Base-by-base conservation (phyloP, 2,329 filamentous ascomycete genomes). In the Chaetothyriales sp. region DNA sequence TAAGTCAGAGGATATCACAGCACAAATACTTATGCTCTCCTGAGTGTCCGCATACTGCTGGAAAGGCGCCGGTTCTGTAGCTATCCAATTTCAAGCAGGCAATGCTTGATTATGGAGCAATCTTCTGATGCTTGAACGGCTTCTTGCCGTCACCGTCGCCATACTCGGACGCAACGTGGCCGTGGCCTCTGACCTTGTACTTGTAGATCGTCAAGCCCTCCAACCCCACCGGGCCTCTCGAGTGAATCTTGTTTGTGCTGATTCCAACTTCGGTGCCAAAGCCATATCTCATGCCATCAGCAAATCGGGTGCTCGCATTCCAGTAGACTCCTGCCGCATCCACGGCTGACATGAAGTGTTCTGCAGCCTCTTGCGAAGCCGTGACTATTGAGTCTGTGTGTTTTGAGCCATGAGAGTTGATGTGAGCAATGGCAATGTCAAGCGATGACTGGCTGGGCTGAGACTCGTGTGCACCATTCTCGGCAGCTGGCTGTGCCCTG, bases 181-280 rank as follows among this genome's bases (percentile, higher is more conserved):
- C 92, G 53, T 78, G 73, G 0, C 90, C 92, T 39, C 84, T 74
- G 56, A 98, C 76, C 67, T 92, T 80, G 73, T 95, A 98, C 73
- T 95, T 95, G 71, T 98, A 95, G 55, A 96, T 96, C 65, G 87
- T 95, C 65, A 98, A 69, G 0, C 92, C 92, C 63, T 96, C 92
- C 49, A 98, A 71, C 1, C 92, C 92, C 5, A 98, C 92, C 0
- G 92, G 92, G 0, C 92, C 92, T 48, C 92, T 75, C 1, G 86
- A 85, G 65, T 98, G 92, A 57, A 98, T 95, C 73, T 96, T 98
- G 73, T 95, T 98, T 47, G 92, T 98, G 70, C 86, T 93, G 68
- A 98, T 96, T 50, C 92, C 92, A 20, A 98, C 92, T 70, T 98
- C 92, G 0, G 92, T 96, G 46, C 92, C 92, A 68, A 98, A 98